Percentiles rank a stretch among this genome's conserved stretches.
phyloP scores from a whole-genome alignment of 2,329 filamentous ascomycete species.

The Trichoderma endophyticum region DNA sequence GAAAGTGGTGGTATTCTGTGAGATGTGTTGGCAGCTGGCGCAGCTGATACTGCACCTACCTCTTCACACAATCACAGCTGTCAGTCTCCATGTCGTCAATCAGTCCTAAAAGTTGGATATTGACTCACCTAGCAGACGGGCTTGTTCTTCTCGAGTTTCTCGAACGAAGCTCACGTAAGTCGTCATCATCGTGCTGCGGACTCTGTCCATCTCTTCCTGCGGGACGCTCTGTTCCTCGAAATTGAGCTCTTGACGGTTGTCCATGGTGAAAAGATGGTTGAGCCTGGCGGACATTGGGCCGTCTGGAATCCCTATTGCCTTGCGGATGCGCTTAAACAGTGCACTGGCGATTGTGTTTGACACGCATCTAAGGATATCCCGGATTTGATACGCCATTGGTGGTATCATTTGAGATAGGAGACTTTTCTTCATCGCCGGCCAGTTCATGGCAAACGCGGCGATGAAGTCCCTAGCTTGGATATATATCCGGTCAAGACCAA shows the following conservation, averaged over 20 bases:
- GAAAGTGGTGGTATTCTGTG: background rate
- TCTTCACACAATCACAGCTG: background rate
- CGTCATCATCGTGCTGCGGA: background rate
- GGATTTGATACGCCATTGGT: constrained; percentile 28
- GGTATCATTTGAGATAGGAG: constrained; percentile 28
- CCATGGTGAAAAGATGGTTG: constrained; percentile 26
- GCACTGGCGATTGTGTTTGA: constrained; percentile 27
- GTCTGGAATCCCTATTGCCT: constrained; percentile 27
- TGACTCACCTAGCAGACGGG: background rate
- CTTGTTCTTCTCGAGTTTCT: background rate
- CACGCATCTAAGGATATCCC: constrained; percentile 24
- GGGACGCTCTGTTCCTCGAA: background rate
- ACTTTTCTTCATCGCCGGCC: constrained; percentile 22
- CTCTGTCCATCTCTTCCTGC: background rate
- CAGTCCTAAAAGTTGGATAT: background rate
- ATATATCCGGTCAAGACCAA: background rate
- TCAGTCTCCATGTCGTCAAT: background rate
- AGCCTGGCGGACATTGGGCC: constrained; percentile 21
- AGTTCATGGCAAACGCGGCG: constrained; percentile 22
- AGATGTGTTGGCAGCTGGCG: background rate
- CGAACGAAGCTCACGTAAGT: background rate
- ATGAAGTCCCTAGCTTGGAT: constrained; percentile 27
- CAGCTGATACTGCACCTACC: background rate
- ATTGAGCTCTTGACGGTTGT: constrained; percentile 25
- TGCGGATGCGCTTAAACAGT: constrained; percentile 32